Conservation (phyloP, 805 yeast species). For the Starmerella scarabaei region DNA sequence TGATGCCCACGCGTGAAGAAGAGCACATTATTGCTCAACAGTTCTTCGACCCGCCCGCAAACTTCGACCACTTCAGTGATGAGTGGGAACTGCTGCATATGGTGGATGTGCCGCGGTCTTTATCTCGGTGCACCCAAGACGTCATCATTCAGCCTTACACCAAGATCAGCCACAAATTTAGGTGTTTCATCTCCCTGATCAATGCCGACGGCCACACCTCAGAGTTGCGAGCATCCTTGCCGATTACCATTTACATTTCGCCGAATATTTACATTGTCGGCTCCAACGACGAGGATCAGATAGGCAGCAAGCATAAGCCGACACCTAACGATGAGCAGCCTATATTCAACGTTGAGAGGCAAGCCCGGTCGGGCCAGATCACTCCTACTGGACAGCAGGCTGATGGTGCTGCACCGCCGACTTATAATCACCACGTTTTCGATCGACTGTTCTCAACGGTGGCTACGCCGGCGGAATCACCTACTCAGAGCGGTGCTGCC, state of each 20-base stretch:
- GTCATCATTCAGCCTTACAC: constrained; percentile 55
- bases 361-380: constrained; percentile 5
- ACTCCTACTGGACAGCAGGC: constrained; percentile 4
- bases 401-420: constrained; percentile 59
- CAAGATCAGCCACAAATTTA: constrained; percentile 79
- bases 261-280: constrained; percentile 61
- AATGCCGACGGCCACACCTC: constrained; percentile 91
- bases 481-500: constrained; percentile 28
- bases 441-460: constrained; percentile 67
- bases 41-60: constrained; percentile 33
- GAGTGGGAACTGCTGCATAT: constrained; percentile 60
- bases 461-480: constrained; percentile 30
- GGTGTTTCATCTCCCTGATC: constrained; percentile 61
- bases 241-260: constrained; percentile 59
- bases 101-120: constrained; percentile 55
- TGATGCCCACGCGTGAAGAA: constrained; percentile 46
- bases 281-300: constrained; percentile 23
- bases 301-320: constrained; percentile 15
- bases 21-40: constrained; percentile 51
- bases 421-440: constrained; percentile 66
- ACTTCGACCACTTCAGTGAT: constrained; percentile 29
- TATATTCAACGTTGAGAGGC: constrained; percentile 14
- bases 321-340: constrained; percentile 8
- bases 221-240: constrained; percentile 81
- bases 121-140: constrained; percentile 75